Conservation (phyloP, 805 yeast species). For the Candida krabiensis region DNA sequence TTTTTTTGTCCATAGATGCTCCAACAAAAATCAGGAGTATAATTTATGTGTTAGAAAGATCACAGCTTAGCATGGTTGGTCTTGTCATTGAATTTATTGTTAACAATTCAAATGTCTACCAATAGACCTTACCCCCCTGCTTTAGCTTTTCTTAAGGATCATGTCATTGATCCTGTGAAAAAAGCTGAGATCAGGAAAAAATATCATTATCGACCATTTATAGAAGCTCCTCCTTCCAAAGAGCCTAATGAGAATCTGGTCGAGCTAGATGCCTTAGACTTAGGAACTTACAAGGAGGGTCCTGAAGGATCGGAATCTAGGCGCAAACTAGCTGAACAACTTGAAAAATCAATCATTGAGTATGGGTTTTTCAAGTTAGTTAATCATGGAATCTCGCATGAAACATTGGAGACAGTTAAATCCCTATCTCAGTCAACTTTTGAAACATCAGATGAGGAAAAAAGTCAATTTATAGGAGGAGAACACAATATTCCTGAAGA, state of each 20-base stretch:
- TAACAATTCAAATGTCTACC: too few species aligned
- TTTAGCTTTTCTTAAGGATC: too few species aligned
- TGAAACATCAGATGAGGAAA: constrained; percentile 40
- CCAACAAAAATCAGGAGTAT: too few species aligned
- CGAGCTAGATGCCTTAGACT: constrained; percentile 37
- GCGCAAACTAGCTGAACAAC: constrained; percentile 33
- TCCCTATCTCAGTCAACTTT: constrained; percentile 42
- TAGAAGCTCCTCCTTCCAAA: constrained; percentile 27
- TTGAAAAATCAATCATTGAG: constrained; percentile 41
- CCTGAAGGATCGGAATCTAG: constrained; percentile 34
- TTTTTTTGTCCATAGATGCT: too few species aligned
- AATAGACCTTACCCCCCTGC: too few species aligned
- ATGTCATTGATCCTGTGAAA: background rate
- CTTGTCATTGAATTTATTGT: too few species aligned
- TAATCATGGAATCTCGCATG: constrained; percentile 40
- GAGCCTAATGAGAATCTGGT: constrained; percentile 20
- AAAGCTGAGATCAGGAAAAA: constrained; percentile 19
- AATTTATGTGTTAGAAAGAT: too few species aligned
- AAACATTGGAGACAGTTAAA: constrained; percentile 34
- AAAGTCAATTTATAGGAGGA: constrained; percentile 39
- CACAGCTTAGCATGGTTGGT: too few species aligned
- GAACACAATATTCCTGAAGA: constrained; percentile 22
- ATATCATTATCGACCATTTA: constrained; percentile 34
- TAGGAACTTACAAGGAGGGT: constrained; percentile 39
- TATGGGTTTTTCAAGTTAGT: constrained; percentile 45